phyloP scores from a whole-genome alignment of 2,329 filamentous ascomycete genomes.

The Dothiorella sarmentorum region DNA sequence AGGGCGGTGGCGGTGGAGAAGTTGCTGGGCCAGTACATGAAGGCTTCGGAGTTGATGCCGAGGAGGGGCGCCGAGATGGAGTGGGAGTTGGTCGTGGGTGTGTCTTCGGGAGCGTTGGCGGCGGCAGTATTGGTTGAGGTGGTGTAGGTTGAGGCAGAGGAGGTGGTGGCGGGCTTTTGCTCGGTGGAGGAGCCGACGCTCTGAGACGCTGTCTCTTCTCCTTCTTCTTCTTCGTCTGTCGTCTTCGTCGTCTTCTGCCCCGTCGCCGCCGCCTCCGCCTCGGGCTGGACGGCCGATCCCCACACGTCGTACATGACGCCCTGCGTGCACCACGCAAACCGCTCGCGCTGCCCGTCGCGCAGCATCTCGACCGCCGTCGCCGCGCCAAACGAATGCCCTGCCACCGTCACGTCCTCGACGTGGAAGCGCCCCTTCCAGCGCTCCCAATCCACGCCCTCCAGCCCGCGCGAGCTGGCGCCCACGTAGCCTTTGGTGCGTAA shows the following conservation, averaged over 20 bases:
- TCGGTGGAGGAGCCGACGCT: background rate
- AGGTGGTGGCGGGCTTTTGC: background rate
- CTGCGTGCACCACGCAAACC: conserved; percentile 58
- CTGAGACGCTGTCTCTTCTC: background rate
- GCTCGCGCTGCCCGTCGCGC: conserved; percentile 44
- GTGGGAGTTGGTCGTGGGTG: conserved; percentile 21
- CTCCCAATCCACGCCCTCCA: conserved; percentile 56
- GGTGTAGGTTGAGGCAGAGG: background rate
- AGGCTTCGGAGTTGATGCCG: conserved; percentile 64
- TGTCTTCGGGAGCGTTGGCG: background rate
- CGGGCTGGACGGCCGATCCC: conserved; percentile 34
- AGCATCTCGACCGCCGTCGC: conserved; percentile 61
- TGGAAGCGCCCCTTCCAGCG: conserved; percentile 57
- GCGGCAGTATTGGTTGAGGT: background rate
- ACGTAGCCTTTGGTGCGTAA: conserved; percentile 56
- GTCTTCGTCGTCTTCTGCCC: conserved; percentile 19
- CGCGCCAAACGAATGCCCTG: conserved; percentile 66
- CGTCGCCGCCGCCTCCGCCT: background rate
- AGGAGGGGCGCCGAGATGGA: conserved; percentile 54
- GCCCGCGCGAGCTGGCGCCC: conserved; percentile 57
- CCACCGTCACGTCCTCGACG: conserved; percentile 56
- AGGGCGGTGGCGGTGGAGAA: conserved; percentile 57
- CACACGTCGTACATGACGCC: conserved; percentile 66
- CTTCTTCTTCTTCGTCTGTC: conserved; percentile 18
- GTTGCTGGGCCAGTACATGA: conserved; percentile 67